These are phyloP conservation scores for Magnaporthales sp. DNA, from an alignment of 2,329 filamentous ascomycete genomes.

Conservation along the genomic window DNA sequence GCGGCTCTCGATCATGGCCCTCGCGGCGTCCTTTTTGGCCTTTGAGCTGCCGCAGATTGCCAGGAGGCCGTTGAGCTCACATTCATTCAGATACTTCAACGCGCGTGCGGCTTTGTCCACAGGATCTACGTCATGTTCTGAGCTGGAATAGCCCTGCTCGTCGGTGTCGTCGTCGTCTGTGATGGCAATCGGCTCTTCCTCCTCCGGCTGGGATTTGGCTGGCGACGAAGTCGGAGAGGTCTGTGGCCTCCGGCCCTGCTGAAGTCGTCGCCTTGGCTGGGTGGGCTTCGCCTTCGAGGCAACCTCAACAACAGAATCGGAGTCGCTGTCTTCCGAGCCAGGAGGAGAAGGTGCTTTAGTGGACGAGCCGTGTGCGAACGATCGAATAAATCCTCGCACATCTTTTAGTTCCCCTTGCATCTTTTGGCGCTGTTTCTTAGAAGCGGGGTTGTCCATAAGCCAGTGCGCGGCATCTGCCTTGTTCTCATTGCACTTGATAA, in stretches of 20 bases:
- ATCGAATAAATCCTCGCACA: slow-evolving; percentile 9
- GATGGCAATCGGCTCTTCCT: slow-evolving; percentile 15
- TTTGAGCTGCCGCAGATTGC: slow-evolving; percentile 59
- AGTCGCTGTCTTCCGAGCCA: neutral
- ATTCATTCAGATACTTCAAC: slow-evolving; percentile 76
- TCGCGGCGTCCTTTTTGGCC: slow-evolving; percentile 60
- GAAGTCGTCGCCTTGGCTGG: slow-evolving; percentile 18
- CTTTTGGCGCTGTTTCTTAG: slow-evolving; percentile 1
- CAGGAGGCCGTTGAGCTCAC: slow-evolving; percentile 64
- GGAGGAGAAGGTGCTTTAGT: neutral
- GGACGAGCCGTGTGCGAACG: slow-evolving; percentile 8
- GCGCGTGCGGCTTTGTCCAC: slow-evolving; percentile 37
- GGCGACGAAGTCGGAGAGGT: slow-evolving; percentile 4
- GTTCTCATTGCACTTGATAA: slow-evolving; percentile 9
- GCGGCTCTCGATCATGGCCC: slow-evolving; percentile 60
- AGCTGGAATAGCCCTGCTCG: slow-evolving; percentile 5
- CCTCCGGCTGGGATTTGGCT: slow-evolving; percentile 3
- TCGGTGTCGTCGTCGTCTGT: slow-evolving; percentile 24
- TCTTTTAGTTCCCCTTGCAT: neutral
- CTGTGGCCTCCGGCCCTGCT: slow-evolving; percentile 12
- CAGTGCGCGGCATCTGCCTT: slow-evolving; percentile 8
- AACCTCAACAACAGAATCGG: neutral
- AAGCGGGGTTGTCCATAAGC: slow-evolving; percentile 7
- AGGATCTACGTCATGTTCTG: slow-evolving; percentile 30
- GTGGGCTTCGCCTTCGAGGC: neutral